These are phyloP conservation scores for Nepenthes mirabilis DNA, from an alignment of 148 eudicot species.

Conservation along the genomic window DNA sequence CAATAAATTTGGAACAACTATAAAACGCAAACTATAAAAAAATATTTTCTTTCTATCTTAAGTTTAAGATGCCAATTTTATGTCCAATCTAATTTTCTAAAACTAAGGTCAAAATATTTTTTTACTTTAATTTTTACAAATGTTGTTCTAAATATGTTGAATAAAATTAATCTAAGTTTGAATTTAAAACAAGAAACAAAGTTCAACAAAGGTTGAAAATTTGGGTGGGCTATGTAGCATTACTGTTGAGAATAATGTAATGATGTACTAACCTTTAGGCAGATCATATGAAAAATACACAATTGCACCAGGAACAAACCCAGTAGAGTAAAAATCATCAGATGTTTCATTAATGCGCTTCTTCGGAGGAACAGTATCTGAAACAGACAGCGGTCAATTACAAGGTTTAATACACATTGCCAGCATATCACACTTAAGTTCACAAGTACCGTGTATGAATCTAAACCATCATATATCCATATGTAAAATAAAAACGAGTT, in stretches of 20 bases:
- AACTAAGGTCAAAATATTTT: too few relatives aligned
- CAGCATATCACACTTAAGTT: not conserved
- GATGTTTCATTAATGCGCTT: constrained; percentile 55
- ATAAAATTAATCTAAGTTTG: too few relatives aligned
- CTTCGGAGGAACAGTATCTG: constrained; percentile 86
- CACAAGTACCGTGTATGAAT: not conserved
- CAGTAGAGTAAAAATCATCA: constrained; percentile 77
- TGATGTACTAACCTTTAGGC: constrained; percentile 38
- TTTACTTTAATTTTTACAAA: too few relatives aligned
- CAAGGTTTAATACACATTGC: not conserved
- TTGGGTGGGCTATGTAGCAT: too few relatives aligned
- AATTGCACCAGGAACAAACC: constrained; percentile 89
- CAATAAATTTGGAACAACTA: too few relatives aligned
- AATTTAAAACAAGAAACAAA: too few relatives aligned
- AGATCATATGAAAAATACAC: constrained; percentile 67
- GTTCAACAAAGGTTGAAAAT: too few relatives aligned
- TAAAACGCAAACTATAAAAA: too few relatives aligned
- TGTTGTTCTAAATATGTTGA: too few relatives aligned
- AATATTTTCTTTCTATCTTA: too few relatives aligned
- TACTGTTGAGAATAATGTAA: not conserved
- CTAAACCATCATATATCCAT: not conserved
- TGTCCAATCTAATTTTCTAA: too few relatives aligned
- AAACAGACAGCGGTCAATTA: constrained; percentile 4
- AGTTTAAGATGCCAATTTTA: too few relatives aligned
- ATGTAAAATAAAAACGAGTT: not conserved